These are phyloP conservation scores for Mycena haematopus DNA, from an alignment of 768 basidiomycete genomes.

Conservation along the genomic window DNA sequence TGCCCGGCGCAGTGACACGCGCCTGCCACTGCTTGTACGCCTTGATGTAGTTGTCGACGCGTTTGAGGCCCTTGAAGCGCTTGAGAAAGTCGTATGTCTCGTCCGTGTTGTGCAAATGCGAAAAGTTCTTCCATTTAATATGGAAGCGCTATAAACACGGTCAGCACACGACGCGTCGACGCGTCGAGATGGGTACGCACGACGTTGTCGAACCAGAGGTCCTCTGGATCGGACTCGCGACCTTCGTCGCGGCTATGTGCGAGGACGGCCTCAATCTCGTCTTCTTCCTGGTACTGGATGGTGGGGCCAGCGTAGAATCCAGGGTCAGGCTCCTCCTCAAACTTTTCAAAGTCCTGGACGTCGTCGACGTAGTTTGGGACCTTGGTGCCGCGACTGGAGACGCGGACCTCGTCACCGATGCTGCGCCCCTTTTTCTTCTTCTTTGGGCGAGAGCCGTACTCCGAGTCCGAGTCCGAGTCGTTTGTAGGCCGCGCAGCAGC, in stretches of 20 bases:
- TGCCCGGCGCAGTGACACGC: slow-evolving; percentile 64
- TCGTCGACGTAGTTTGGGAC: slow-evolving; percentile 88
- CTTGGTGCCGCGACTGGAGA: slow-evolving; percentile 77
- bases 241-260: slow-evolving; percentile 88
- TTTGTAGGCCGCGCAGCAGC: slow-evolving; percentile 59
- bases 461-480: slow-evolving; percentile 83
- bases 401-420: slow-evolving; percentile 75
- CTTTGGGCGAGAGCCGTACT: slow-evolving; percentile 86
- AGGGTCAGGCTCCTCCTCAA: slow-evolving; percentile 62
- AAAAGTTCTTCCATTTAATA: slow-evolving; percentile 99
- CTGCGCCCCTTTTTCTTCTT: slow-evolving; percentile 76
- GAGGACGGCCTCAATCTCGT: slow-evolving; percentile 93
- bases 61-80: slow-evolving; percentile 93
- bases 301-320: slow-evolving; percentile 63
- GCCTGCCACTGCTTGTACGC: slow-evolving; percentile 78
- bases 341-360: slow-evolving; percentile 78
- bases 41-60: slow-evolving; percentile 99
- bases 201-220: slow-evolving; percentile 88
- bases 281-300: slow-evolving; percentile 65
- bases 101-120: slow-evolving; percentile 99
- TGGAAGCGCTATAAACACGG: slow-evolving; percentile 79
- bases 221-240: slow-evolving; percentile 74
- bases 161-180: slow-evolving; percentile 16
- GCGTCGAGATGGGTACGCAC: slow-evolving; percentile 49
- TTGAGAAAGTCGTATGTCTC: slow-evolving; percentile 97